Conservation (phyloP, 345 rosid species). For the Moringa oleifera region DNA sequence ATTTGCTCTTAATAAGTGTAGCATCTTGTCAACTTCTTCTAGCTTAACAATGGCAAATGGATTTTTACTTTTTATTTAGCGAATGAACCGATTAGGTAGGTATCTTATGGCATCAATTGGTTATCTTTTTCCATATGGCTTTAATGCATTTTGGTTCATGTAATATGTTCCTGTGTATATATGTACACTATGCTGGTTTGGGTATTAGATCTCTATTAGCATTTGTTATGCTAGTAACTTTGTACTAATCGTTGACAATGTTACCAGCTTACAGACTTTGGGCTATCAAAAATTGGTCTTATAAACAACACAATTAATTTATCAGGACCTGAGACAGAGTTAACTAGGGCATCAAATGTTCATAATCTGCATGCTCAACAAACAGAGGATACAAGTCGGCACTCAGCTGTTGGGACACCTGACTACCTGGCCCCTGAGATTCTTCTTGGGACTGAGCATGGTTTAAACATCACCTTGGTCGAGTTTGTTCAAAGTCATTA, state of each 20-base stretch:
- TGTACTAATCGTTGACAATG: slow-evolving; percentile 25
- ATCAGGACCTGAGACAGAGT: slow-evolving; percentile 46
- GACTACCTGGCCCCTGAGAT: slow-evolving; percentile 91
- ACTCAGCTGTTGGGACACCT: slow-evolving; percentile 83
- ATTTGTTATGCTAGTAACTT: slow-evolving; percentile 9
- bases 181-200: background rate
- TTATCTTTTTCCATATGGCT: background rate
- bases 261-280: slow-evolving; percentile 84
- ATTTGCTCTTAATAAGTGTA: background rate
- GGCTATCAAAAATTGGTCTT: slow-evolving; percentile 81
- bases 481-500: slow-evolving; percentile 8
- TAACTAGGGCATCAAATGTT: slow-evolving; percentile 29
- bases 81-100: background rate
- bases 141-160: background rate
- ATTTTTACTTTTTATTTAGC: no score
- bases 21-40: no score
- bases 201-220: background rate
- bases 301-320: slow-evolving; percentile 71
- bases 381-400: slow-evolving; percentile 39
- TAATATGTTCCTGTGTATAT: background rate
- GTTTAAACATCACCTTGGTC: slow-evolving; percentile 32
- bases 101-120: background rate
- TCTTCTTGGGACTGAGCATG: slow-evolving; percentile 85
- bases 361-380: slow-evolving; percentile 32
- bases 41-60: no score